Evolutionary conservation across 169 alveolate genomes (phyloP).

Genomic region (Toxoplasma gondii): DNA sequence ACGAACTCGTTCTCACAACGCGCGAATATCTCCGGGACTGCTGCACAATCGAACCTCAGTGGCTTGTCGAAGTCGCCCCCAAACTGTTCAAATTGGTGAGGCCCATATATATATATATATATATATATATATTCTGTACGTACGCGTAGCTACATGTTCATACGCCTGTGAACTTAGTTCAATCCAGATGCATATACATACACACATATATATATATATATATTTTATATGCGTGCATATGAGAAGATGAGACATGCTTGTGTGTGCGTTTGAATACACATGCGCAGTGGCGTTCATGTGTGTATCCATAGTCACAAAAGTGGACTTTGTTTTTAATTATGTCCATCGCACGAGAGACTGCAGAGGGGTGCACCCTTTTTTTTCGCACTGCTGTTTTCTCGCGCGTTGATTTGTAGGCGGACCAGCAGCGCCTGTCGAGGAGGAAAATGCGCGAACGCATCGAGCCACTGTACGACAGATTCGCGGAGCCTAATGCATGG

Average conservation of each 20-base stretch:
- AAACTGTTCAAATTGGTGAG: slow-evolving; percentile 90
- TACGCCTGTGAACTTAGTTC: neutral
- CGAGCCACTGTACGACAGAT: slow-evolving; percentile 94
- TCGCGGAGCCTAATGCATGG: slow-evolving; percentile 99
- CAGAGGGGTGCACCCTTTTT: neutral
- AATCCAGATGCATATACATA: neutral
- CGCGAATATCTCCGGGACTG: slow-evolving; percentile 99
- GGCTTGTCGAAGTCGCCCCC: slow-evolving; percentile 99
- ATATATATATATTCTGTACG: neutral
- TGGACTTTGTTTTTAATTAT: too few relatives aligned
- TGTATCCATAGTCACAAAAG: too few relatives aligned
- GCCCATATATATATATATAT: neutral
- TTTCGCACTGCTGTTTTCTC: neutral
- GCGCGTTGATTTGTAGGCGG: slow-evolving; percentile 75
- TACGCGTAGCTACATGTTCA: neutral
- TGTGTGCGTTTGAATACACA: too few relatives aligned
- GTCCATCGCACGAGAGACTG: too few relatives aligned
- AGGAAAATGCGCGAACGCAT: slow-evolving; percentile 93
- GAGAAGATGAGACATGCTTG: neutral
- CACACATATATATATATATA: neutral
- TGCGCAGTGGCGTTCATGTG: too few relatives aligned
- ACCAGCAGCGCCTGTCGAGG: slow-evolving; percentile 88
- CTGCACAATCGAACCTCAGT: slow-evolving; percentile 95
- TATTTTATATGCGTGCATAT: neutral
- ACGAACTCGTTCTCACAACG: slow-evolving; percentile 97